Conservation (phyloP, 2,329 filamentous ascomycete genomes). For the Colletotrichum orchidophilum region DNA sequence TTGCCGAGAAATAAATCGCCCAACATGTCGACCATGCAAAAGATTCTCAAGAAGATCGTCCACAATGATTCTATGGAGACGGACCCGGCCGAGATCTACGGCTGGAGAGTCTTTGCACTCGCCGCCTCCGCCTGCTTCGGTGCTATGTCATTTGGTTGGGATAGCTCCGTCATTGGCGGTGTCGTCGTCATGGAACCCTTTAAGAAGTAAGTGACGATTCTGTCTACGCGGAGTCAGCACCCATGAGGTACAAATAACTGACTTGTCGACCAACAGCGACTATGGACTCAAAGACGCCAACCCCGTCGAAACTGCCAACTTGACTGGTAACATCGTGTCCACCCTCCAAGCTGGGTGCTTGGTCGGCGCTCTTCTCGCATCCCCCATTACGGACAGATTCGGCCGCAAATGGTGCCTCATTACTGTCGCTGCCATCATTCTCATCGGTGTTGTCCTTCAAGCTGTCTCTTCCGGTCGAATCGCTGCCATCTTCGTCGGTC, state of each 20-base stretch:
- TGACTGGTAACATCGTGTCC: constrained; percentile 39
- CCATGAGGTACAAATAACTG: constrained; percentile 43
- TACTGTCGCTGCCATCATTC: constrained; percentile 61
- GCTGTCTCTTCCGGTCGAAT: constrained; percentile 65
- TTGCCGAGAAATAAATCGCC: constrained; percentile 15
- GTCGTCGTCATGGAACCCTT: constrained; percentile 70
- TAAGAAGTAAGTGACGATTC: constrained; percentile 51
- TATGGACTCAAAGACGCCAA: constrained; percentile 34
- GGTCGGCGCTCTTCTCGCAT: constrained; percentile 41
- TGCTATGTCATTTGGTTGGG: constrained; percentile 68
- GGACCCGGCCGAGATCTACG: constrained; percentile 75
- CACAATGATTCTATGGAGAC: constrained; percentile 69
- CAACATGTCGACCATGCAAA: constrained; percentile 30
- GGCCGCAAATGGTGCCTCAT: constrained; percentile 60
- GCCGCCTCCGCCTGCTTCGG: constrained; percentile 65
- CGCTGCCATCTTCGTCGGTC: constrained; percentile 69
- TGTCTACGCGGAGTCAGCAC: too few species aligned
- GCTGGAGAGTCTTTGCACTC: constrained; percentile 72
- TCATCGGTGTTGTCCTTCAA: constrained; percentile 69
- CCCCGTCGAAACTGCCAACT: constrained; percentile 33
- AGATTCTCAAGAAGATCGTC: constrained; percentile 53
- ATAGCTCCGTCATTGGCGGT: constrained; percentile 73
- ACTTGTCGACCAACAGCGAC: constrained; percentile 57
- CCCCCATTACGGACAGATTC: constrained; percentile 50
- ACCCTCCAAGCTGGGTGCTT: constrained; percentile 43